Evolutionary conservation across 2,329 filamentous ascomycete species (phyloP), one percentile per base, ranked within the genome.

Genomic region (Capronia epimyces): DNA sequence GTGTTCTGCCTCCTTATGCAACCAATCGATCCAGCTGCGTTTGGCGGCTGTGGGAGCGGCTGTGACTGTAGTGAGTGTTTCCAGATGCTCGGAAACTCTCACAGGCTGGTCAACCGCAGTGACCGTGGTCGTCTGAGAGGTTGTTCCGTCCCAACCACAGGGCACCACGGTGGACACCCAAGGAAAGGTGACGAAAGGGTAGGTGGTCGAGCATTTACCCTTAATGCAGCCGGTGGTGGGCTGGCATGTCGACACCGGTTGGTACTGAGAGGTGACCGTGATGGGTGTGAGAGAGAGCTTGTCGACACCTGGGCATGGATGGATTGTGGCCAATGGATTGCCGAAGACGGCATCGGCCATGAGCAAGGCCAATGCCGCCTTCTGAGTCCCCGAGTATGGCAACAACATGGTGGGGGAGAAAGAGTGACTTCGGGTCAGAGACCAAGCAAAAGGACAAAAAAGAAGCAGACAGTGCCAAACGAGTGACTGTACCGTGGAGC

Each of bases 151-250:
- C 49, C 49, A 49, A 8, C 39, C 49, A 41, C 42, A 53, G 10
- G 53, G 53, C 25, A 56, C 44, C 6, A 56, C 53, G 3, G 53
- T 56, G 8, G 53, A 56, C 4, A 56, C 50, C 42, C 45, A 56
- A 18, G 45, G 42, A 25, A 47, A 56, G 24, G 50, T 56, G 34
- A 46, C 53, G 22, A 47, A 56, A 13, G 50, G 47, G 29, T 42
- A 50, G 3, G 13, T 47, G 12, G 41, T 50, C 8, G 48, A 44
- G 41, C 48, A 50, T 15, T 44, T 32, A 3, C 48, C 48, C 37
- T 43, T 49, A 27, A 44, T 39, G 21, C 49, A 51, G 15, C 43
- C 49, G 9, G 51, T 46, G 6, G 25, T 43, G 8, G 42, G 29
- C 16, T 32, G 20, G 21, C 51, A 54, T 27, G 51, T 54, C 13